Evolutionary conservation across 2,329 filamentous ascomycete genomes (phyloP), one percentile per base, ranked within the genome.

Genomic region (Trichoderma hamatum): DNA sequence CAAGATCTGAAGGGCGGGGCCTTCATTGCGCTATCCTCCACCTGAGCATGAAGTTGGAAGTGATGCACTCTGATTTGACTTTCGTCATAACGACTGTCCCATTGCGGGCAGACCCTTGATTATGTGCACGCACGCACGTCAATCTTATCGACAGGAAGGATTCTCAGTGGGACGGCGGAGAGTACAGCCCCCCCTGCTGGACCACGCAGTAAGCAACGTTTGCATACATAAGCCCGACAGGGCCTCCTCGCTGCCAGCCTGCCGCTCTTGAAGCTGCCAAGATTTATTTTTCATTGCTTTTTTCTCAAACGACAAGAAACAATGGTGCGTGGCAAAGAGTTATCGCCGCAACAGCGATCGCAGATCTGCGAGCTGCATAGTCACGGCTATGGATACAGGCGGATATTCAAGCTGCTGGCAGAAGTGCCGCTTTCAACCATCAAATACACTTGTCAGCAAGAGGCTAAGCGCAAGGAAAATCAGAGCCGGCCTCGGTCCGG

Each of bases 241-340:
- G 43, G 46, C n/a, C 46, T 49, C 46, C 19, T n/a, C 46, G n/a
- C 46, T 24, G n/a, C 46, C n/a, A 24, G 46, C n/a, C 46, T 24
- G n/a, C 46, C 46, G 39, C 39, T 43, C 39, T 49, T 24, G 46
- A 49, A 21, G 21, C 46, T 24, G 16, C 21, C n/a, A 49, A 49
- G 46, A 13, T 24, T 3, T 9, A n/a, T 30, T 5, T 11, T 55
- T 9, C 10, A 2, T 30, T 51, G 10, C 21, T 26, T 32, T 16
- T 26, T 3, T 32, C n/a, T 55, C 51, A 55, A 9, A 11, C 51
- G 19, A 61, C 6, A 56, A 64, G 34, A 71, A 56, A 80, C 78
- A 83, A 43, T 70, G 77, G 73, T 61, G 75, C 76, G 60, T 74
- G 75, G 56, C 69, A 76, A 26, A 36, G 21, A 59, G 36, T 39